phyloP scores from a whole-genome alignment of 2,329 filamentous ascomycete species.

The Arthrobotrys iridis region DNA sequence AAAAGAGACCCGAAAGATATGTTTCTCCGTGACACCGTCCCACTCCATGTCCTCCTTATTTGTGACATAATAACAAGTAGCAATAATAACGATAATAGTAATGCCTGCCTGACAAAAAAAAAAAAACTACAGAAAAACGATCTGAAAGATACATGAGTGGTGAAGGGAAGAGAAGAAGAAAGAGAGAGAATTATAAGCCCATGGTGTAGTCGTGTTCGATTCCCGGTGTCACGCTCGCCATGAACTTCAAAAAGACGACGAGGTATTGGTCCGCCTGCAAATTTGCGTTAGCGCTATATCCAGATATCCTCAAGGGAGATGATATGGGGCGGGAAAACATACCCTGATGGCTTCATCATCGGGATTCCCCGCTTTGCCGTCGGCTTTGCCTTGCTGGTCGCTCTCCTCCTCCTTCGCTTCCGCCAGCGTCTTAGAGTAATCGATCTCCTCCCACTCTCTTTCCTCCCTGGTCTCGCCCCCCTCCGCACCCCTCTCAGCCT shows the following conservation, averaged over 20 bases:
- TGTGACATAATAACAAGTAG: too few species aligned
- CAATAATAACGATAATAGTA: too few species aligned
- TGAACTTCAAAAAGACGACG: conserved; percentile 87
- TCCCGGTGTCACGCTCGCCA: conserved; percentile 89
- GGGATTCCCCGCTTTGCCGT: conserved; percentile 29
- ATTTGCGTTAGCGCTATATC: neutral
- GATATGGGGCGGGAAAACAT: neutral
- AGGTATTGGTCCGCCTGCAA: conserved; percentile 83
- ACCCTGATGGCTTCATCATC: conserved; percentile 53
- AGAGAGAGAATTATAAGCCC: conserved; percentile 60
- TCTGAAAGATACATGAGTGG: neutral
- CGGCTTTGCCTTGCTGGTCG: conserved; percentile 47
- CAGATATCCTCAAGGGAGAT: neutral
- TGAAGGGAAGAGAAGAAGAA: neutral
- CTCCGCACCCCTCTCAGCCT: conserved; percentile 51
- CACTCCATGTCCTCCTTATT: too few species aligned
- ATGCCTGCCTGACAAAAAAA: too few species aligned
- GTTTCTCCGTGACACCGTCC: too few species aligned
- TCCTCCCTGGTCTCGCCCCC: conserved; percentile 62
- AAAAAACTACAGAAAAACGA: neutral
- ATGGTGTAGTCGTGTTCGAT: conserved; percentile 99
- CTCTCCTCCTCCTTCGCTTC: conserved; percentile 50
- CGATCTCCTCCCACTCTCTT: conserved; percentile 73
- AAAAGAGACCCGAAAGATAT: too few species aligned
- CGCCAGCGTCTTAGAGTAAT: conserved; percentile 58